Conservation (phyloP, 169 alveolate species). For the Eimeria necatrix region DNA sequence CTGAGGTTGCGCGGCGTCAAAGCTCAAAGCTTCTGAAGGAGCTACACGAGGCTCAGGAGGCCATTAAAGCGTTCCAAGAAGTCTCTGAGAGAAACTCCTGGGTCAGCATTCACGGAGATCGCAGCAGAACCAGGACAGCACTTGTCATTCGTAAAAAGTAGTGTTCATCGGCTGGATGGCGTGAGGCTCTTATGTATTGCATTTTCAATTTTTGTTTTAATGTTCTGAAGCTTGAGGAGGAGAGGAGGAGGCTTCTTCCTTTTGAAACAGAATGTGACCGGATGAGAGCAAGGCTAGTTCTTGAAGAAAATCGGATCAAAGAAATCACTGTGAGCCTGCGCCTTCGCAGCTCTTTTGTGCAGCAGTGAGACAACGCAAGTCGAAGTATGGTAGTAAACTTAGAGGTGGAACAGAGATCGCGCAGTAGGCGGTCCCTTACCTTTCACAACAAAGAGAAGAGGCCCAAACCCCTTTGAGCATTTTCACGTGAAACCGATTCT, state of each 20-base stretch:
- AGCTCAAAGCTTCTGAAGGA: slow-evolving; percentile 32
- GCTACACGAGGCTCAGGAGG: slow-evolving; percentile 50
- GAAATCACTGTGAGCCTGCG: slow-evolving; percentile 40
- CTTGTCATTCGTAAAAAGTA: neutral
- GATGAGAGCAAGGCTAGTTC: slow-evolving; percentile 21
- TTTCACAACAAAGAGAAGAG: too few species aligned
- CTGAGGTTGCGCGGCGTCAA: slow-evolving; percentile 13
- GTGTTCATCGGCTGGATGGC: neutral
- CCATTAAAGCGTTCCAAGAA: slow-evolving; percentile 41
- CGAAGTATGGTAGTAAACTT: neutral
- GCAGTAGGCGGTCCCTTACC: too few species aligned
- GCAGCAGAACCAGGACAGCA: neutral
- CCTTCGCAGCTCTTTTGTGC: neutral
- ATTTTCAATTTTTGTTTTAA: neutral
- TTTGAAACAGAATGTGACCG: slow-evolving; percentile 51
- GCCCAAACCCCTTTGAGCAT: too few species aligned
- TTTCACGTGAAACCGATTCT: too few species aligned
- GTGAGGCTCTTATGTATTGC: neutral
- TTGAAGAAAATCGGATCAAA: slow-evolving; percentile 41
- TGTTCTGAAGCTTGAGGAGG: slow-evolving; percentile 47
- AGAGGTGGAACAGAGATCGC: neutral
- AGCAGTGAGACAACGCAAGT: neutral
- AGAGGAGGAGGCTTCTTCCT: slow-evolving; percentile 26
- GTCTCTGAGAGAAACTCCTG: slow-evolving; percentile 47
- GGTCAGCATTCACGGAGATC: neutral